Conservation (phyloP, 805 yeast species). For the Myxozyma melibiosi region DNA sequence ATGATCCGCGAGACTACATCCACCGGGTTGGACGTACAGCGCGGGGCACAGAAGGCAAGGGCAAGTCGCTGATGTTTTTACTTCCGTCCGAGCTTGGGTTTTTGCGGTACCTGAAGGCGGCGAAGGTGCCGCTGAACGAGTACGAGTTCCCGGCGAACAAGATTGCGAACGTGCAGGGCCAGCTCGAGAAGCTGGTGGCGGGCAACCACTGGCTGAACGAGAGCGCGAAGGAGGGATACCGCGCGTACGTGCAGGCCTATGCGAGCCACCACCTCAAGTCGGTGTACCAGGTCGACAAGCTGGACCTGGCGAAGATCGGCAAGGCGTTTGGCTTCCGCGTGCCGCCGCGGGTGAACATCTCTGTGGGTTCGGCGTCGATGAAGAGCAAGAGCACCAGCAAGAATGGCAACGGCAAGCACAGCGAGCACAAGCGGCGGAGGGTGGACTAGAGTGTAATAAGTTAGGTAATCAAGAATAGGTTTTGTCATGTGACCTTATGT, state of each 20-base stretch:
- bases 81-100: conserved; percentile 94
- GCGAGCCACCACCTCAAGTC: conserved; percentile 95
- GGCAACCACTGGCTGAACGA: conserved; percentile 91
- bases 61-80: conserved; percentile 92
- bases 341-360: conserved; percentile 95
- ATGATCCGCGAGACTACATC: conserved; percentile 98
- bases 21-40: conserved; percentile 99
- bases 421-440: background rate
- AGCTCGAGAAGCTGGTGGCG: conserved; percentile 84
- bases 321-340: conserved; percentile 87
- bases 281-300: conserved; percentile 92
- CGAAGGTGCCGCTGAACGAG: conserved; percentile 96
- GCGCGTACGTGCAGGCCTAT: conserved; percentile 95
- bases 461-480: background rate
- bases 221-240: conserved; percentile 94
- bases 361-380: conserved; percentile 78
- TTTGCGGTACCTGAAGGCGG: conserved; percentile 89
- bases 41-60: conserved; percentile 80
- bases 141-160: conserved; percentile 93
- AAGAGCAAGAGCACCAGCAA: conserved; percentile 12
- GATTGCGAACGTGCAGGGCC: conserved; percentile 95
- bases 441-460: background rate
- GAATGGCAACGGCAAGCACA: conserved; percentile 4
- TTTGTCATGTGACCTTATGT: conserved; percentile 3
- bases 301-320: conserved; percentile 93